Base-by-base conservation (phyloP, 2,329 filamentous ascomycete species). In the Aspergillus terreus region DNA sequence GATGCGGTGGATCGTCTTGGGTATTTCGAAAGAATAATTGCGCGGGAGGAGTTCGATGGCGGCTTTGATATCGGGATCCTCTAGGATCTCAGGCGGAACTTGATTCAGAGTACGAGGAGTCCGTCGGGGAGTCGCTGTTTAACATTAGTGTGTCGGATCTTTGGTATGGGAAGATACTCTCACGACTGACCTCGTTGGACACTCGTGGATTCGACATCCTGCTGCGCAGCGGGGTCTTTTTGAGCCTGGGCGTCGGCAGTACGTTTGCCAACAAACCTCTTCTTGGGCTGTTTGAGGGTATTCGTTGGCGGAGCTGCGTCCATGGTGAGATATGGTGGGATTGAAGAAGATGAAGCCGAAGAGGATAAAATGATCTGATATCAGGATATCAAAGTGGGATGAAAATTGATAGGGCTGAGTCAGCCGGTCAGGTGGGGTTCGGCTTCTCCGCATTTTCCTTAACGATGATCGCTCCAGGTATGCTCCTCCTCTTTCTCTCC, bases 21-120 rank as follows among this genome's bases (percentile, higher is more conserved):
- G 94, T 50, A 99, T 91, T 76, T 99, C 94, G 69, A 99, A 99
- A 63, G 89, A 92, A 80, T 99, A 99, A 77, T 99, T 99, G n/a
- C 83, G 77, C 1, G 94, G 94, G 2, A 99, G 83, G 30, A 99
- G 81, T 5, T 84, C 80, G 52, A 97, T 91, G 3, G 94, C 94
- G 42, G 85, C 87, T 70, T 92, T 92, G 64, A 99, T 88, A 44
- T 87, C 88, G 44, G 85, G 78, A 64, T 99, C 87, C 57, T 95
- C 81, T 17, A 94, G 78, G 57, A 99, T 96, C 57, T 92, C 87
- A 14, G 85, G 80, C 2, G 94, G 92, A 1, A 99, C 88, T 66
- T 94, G 89, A 68, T 96, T 97, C 54, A 97, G 73, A n/a, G 91
- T 83, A 58, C 94, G 82, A 1, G 89, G 86, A 14, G 85, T 80